Conservation (phyloP, 495 filamentous ascomycete genomes). For the Aspergillus funiculosus region DNA sequence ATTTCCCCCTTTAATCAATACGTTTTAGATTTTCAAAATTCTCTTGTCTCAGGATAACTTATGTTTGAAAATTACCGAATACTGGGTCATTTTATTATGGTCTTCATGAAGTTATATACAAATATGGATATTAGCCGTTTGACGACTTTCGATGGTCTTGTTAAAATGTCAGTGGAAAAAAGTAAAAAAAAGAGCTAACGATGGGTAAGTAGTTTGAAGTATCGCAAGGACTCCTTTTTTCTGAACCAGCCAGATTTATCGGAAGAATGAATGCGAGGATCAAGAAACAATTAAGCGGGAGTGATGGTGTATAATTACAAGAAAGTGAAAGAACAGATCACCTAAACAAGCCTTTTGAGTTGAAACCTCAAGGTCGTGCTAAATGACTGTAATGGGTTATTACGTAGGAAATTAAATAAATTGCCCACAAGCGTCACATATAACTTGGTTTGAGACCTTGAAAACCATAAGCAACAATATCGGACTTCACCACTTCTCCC, state of each 20-base stretch:
- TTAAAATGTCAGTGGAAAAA: conserved; percentile 5
- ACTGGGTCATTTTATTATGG: too few relatives aligned
- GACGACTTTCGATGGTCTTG: too few relatives aligned
- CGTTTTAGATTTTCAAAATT: too few relatives aligned
- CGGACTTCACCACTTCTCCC: conserved; percentile 41
- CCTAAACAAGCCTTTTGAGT: not conserved
- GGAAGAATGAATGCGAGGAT: conserved; percentile 3
- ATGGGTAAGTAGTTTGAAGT: not conserved
- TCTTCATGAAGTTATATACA: too few relatives aligned
- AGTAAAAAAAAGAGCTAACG: not conserved
- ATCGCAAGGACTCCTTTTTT: not conserved
- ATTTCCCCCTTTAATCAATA: too few relatives aligned
- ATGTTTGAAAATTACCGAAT: too few relatives aligned
- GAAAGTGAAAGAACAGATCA: not conserved
- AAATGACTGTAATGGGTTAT: not conserved
- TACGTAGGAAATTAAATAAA: not conserved
- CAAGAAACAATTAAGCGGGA: not conserved
- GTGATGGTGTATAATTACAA: conserved; percentile 1
- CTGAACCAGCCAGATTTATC: conserved; percentile 12
- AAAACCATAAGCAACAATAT: conserved; percentile 42
- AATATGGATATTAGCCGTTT: too few relatives aligned
- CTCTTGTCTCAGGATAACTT: too few relatives aligned
- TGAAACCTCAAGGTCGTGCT: not conserved
- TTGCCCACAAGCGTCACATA: conserved; percentile 25
- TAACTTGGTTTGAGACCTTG: conserved; percentile 43